Evolutionary conservation across 164 flowering plant species (phyloP).

Genomic region (Liquidambar formosana): DNA sequence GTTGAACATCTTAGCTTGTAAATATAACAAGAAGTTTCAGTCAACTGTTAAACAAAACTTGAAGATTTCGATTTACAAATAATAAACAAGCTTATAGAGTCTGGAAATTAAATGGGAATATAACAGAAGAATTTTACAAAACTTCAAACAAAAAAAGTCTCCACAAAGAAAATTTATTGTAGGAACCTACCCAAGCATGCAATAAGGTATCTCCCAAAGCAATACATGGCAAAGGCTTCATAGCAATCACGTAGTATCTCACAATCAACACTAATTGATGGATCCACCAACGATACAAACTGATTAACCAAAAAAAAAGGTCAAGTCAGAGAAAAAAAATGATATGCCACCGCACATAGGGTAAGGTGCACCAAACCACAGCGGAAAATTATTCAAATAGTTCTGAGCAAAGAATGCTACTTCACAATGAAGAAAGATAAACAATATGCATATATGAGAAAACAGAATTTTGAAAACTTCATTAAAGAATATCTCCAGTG

Average conservation of each 20-base stretch:
- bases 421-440: too few species aligned
- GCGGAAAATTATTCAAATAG: too few species aligned
- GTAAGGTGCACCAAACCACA: background rate
- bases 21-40: too few species aligned
- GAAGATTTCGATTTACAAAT: too few species aligned
- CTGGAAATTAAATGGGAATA: background rate
- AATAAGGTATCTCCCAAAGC: slow-evolving; percentile 95
- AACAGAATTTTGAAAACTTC: too few species aligned
- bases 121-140: background rate
- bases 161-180: background rate
- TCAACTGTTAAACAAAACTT: too few species aligned
- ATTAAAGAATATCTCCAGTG: too few species aligned
- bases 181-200: slow-evolving; percentile 86
- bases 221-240: slow-evolving; percentile 99
- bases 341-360: background rate
- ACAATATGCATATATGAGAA: too few species aligned
- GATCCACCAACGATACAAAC: slow-evolving; percentile 80
- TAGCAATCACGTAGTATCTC: slow-evolving; percentile 95
- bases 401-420: too few species aligned
- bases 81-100: too few species aligned
- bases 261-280: slow-evolving; percentile 78
- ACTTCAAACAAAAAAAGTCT: background rate
- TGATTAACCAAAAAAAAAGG: slow-evolving; percentile 26
- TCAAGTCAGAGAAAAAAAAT: background rate
- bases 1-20: too few species aligned